Percentiles rank a stretch among this genome's conserved stretches.
Evolutionary conservation across 139 green algal genomes (phyloP).

Genomic region (Marvania coccoides): DNA sequence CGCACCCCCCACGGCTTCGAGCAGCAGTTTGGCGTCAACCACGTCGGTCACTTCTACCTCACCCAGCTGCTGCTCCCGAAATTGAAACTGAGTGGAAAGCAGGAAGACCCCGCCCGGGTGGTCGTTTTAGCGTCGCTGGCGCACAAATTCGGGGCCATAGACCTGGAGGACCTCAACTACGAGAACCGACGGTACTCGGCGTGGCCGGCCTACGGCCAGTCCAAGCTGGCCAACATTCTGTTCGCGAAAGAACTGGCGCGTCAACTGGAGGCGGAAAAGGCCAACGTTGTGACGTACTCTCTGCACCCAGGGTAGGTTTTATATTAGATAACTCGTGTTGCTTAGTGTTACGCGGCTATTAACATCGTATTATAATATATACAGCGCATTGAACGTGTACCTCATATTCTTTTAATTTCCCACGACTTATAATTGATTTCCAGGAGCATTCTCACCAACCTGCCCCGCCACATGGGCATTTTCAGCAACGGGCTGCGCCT

Average conservation of each 20-base stretch:
- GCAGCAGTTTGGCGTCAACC: conserved; percentile 35
- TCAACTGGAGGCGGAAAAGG: conserved; percentile 18
- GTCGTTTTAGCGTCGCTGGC: conserved; percentile 11
- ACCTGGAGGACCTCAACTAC: conserved; percentile 24
- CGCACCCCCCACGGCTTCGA: conserved; percentile 41
- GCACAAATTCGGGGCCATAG: conserved; percentile 12
- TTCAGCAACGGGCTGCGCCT: neutral
- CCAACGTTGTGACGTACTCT: conserved; percentile 48
- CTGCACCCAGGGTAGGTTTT: conserved; percentile 80
- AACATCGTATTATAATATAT: too few species aligned
- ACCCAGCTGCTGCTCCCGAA: conserved; percentile 18
- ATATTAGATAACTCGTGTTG: too few species aligned
- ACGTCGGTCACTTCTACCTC: conserved; percentile 37
- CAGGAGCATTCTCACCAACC: conserved; percentile 69
- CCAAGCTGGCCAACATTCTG: conserved; percentile 39
- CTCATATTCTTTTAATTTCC: too few species aligned
- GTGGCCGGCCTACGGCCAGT: conserved; percentile 38
- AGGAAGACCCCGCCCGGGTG: conserved; percentile 6
- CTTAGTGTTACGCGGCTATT: too few species aligned
- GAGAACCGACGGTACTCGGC: conserved; percentile 3
- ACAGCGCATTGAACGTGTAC: too few species aligned
- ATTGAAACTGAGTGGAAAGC: neutral
- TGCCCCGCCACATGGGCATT: conserved; percentile 30
- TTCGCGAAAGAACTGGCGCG: conserved; percentile 49
- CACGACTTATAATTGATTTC: too few species aligned